Conservation (phyloP, 495 filamentous ascomycete genomes). For the Neurospora tetraspora region DNA sequence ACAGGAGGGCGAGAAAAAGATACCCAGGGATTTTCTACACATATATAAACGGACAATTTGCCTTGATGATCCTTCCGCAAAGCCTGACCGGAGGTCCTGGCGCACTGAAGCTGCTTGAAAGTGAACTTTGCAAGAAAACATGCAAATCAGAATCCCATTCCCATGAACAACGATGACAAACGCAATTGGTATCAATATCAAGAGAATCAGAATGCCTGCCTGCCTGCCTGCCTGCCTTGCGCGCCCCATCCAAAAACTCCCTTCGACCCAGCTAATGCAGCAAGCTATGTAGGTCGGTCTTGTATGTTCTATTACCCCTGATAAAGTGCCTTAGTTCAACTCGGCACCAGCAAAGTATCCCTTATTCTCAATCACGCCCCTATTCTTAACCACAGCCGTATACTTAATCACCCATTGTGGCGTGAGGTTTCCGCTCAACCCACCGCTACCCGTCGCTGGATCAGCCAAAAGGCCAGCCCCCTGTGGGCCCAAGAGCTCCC, state of each 20-base stretch:
- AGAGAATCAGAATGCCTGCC: background rate
- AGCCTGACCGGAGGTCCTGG: background rate
- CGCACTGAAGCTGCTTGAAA: background rate
- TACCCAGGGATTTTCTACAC: background rate
- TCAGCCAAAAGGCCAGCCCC: constrained; percentile 59
- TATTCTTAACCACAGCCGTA: constrained; percentile 89
- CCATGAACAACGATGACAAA: background rate
- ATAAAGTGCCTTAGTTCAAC: constrained; percentile 21
- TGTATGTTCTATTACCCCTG: background rate
- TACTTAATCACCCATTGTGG: constrained; percentile 97
- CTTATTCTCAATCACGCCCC: constrained; percentile 98
- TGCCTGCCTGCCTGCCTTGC: background rate
- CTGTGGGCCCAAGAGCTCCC: constrained; percentile 66
- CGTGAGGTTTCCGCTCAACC: constrained; percentile 62
- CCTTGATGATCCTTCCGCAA: background rate
- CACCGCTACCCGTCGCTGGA: constrained; percentile 27
- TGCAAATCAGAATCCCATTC: background rate
- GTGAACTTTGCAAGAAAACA: background rate
- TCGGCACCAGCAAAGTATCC: constrained; percentile 87
- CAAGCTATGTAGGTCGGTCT: background rate
- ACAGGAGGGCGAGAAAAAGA: background rate
- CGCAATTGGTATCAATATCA: constrained; percentile 1
- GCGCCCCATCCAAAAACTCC: background rate
- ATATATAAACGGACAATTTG: background rate
- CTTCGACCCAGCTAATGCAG: background rate